Conservation (phyloP, 208 protist species). For the Trypanosoma platydactyli region DNA sequence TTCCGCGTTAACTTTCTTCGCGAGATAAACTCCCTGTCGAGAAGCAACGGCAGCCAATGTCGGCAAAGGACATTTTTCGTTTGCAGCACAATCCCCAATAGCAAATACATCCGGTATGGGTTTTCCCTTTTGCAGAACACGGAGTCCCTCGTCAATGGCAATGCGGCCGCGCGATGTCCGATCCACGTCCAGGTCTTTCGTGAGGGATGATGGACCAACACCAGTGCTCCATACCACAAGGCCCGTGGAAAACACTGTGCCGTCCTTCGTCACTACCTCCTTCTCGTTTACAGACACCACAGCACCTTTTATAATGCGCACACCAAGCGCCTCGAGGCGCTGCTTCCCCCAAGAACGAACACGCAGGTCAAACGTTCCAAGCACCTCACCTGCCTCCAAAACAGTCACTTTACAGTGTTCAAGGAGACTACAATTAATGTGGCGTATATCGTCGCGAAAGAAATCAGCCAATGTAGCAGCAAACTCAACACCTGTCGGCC, state of each 20-base stretch:
- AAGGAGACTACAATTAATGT: slow-evolving; percentile 64
- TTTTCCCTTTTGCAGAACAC: slow-evolving; percentile 63
- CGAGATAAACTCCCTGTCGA: slow-evolving; percentile 82
- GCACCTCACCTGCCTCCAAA: slow-evolving; percentile 86
- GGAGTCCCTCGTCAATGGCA: slow-evolving; percentile 67
- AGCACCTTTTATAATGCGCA: slow-evolving; percentile 65
- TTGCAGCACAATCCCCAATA: slow-evolving; percentile 83
- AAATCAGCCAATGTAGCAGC: slow-evolving; percentile 90
- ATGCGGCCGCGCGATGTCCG: slow-evolving; percentile 68
- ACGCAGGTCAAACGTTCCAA: slow-evolving; percentile 83
- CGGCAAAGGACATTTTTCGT: slow-evolving; percentile 55
- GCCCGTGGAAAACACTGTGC: slow-evolving; percentile 55
- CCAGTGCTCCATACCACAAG: slow-evolving; percentile 90
- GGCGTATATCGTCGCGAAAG: slow-evolving; percentile 80
- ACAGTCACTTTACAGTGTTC: slow-evolving; percentile 83
- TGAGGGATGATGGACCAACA: slow-evolving; percentile 75
- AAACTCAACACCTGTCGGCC: slow-evolving; percentile 89
- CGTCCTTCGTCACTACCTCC: slow-evolving; percentile 72
- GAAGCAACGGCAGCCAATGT: slow-evolving; percentile 81
- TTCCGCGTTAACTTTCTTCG: slow-evolving; percentile 61
- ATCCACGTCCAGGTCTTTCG: slow-evolving; percentile 71
- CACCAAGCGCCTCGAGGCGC: slow-evolving; percentile 63
- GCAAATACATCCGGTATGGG: slow-evolving; percentile 78
- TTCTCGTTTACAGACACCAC: slow-evolving; percentile 75
- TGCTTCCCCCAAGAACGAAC: slow-evolving; percentile 79